Evolutionary conservation across 2,329 filamentous ascomycete genomes (phyloP), one percentile per base, ranked within the genome.

Genomic region (Byssothecium circinans): DNA sequence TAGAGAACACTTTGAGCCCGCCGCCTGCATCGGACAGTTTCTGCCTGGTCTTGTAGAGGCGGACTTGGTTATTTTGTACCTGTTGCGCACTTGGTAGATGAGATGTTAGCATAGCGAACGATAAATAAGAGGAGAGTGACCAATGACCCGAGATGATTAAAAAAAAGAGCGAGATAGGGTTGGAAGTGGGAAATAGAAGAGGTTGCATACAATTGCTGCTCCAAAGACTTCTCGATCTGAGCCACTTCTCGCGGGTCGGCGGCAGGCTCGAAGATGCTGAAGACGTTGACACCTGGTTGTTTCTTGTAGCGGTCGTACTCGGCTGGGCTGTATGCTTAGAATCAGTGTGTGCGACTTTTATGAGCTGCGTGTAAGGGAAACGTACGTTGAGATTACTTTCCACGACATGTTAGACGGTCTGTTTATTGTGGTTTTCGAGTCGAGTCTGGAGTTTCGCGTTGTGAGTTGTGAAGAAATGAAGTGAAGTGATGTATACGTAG

Each of bases 251-350:
- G 29, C 12, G 29, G 35, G 22, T 49, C 47, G 1, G 47, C 47
- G 15, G 40, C 30, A 8, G 37, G 36, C 11, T 45, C 47, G 30
- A 29, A 25, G 15, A 49, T n/a, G 8, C 15, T 17, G 15, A 49
- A 39, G 36, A 49, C 47, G 32, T 49, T 49, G 47, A 49, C 41
- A 19, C 47, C 47, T 12, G 43, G 34, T 33, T 49, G 47, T 22
- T 41, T 44, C 25, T 38, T 35, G 30, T 45, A 49, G 36, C 47
- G 47, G 41, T 25, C 36, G 32, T 7, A 32, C 14, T 32, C 29
- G 12, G 29, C 29, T n/a, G 12, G 29, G 29, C 29, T 32, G 14
- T 14, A 4, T 12, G 12, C 12, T 25, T 5, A 32, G 4, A 12
- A 32, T 32, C 29, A 32, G 29, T 32, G 29, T 8, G 5, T 14